Base-by-base conservation (phyloP, 352 stramenopile genomes). In the Halophytophthora polymorphica region DNA sequence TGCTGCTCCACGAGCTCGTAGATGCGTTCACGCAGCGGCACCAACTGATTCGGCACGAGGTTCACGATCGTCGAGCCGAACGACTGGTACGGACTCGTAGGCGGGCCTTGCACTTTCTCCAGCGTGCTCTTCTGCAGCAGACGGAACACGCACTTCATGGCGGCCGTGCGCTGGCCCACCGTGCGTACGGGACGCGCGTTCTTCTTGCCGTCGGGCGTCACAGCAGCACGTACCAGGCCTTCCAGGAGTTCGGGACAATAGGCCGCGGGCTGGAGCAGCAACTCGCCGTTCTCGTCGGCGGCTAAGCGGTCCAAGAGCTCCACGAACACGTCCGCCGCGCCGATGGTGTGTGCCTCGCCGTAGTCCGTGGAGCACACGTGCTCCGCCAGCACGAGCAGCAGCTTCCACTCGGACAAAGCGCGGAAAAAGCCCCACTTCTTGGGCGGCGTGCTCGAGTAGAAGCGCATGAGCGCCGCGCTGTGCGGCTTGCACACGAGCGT, bases 371-470 rank as follows among this genome's bases (percentile, higher is more conserved):
- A 80, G 58, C 75, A 90, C 34, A 96, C 82, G 52, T 92, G 87
- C 43, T 87, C 58, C 1, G 81, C 81, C 42, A 97, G 68, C 45
- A 93, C 71, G 13, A 96, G 61, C 54, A 97, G 64, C 51, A 97
- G 49, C 34, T 95, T 93, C 83, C 88, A 96, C 44, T 97, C 88
- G 23, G 87, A 71, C 25, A 97, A 53, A 6, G 79, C 66, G 29
- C 77, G 69, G 69, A 94, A 97, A 51, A 97, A 91, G 42, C 79
- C 66, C 86, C 86, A 96, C 54, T 96, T 96, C 43, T 87, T 90
- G 40, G 77, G 71, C 6, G 82, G 78, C 29, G 80, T 82, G 10
- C 61, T 76, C 19, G 62, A 18, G 51, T 94, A 94, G 45, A 82
- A 87, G 31, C 77, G 69, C 64, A 90, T 71, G 10, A 86, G 48